Evolutionary conservation across 1,284 basidiomycete species (phyloP), one percentile per base, ranked within the genome.

Genomic region (Austroboletus niveus): DNA sequence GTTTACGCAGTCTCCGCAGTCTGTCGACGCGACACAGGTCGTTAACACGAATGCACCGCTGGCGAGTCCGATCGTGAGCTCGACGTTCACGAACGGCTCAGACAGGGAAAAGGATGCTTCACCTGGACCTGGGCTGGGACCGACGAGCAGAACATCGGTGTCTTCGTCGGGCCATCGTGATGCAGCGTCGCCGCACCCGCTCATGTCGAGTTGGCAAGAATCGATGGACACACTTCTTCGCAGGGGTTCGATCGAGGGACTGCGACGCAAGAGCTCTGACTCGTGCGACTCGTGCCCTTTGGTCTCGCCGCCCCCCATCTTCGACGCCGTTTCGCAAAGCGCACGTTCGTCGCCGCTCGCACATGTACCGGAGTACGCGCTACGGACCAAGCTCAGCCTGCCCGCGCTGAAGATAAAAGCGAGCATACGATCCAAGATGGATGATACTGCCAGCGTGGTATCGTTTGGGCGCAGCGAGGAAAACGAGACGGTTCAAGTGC

Each of bases 401-500:
- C 65, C 65, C 3, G 62, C 48, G 4, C 60, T 67, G n/a, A 51
- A 62, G 12, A 49, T 65, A 17, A 67, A 69, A 47, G 45, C 53
- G 11, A 57, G 40, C 42, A 22, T 48, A 24, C 62, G 60, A 11
- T n/a, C 44, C 44, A 68, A 65, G 46, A 1, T 65, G 44, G 65
- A 70, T 35, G 65, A 67, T 11, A 48, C 60, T 8, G 35, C 48
- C 14, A 70, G 69, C 43, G 41, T 70, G 11, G 32, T 15, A n/a
- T 69, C 66, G 40, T 42, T 65, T 12, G 40, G 55, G 4, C 42
- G 27, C 0, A 69, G 56, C 47, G 61, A 47, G 52, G 70, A 55
- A 55, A 70, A 72, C 34, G 74, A 80, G 57, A 79, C 71, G 2
- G 76, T 91, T 8, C 87, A 89, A 51, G 84, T 90, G 10, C 73